Evolutionary conservation across 805 yeast genomes (phyloP), one percentile per base, ranked within the genome.

Genomic region (Candida andamanensis): DNA sequence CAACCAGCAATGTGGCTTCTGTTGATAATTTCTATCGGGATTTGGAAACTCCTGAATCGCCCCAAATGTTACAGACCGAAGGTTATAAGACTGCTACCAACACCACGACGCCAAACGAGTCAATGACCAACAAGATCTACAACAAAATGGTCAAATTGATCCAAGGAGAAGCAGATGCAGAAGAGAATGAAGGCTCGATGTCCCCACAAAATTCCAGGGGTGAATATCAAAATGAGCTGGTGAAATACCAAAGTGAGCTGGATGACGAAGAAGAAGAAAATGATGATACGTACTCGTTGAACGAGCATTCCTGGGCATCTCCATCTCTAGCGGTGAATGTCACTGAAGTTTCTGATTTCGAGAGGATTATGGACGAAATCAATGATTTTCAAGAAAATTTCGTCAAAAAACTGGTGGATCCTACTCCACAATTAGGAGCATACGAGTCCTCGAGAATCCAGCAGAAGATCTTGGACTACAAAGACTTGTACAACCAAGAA

Each of bases 391-490:
- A 59, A 33, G 47, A 32, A 23, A 47, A 45, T n/a, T 56, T 60
- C 40, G 54, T 57, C 4, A 42, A 48, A 18, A 54, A 51, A 32
- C 44, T 37, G 30, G 35, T 40, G 23, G 32, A 22, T 12, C 26
- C 35, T 15, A 29, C 32, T n/a, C 33, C 37, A 6, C 17, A 27
- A 15, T n/a, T 17, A 4, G 4, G 15, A 2, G 37, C 27, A 10
- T 15, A 28, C 5, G 16, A 24, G 6, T 21, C 28, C 6, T 53
- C 54, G 28, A 41, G 71, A 22, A 54, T 59, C 4, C 66, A 63
- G 42, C 58, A 55, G 32, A 60, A 56, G 32, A 29, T 56, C 8
- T 41, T 62, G 19, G 68, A 62, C 32, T 56, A 59, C 41, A 53
- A 49, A 27, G 57, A 58, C 18, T 44, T 61, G 12, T 37, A 47